Base-by-base conservation (phyloP, 352 stramenopile species). In the Pilasporangium apinafurcum region DNA sequence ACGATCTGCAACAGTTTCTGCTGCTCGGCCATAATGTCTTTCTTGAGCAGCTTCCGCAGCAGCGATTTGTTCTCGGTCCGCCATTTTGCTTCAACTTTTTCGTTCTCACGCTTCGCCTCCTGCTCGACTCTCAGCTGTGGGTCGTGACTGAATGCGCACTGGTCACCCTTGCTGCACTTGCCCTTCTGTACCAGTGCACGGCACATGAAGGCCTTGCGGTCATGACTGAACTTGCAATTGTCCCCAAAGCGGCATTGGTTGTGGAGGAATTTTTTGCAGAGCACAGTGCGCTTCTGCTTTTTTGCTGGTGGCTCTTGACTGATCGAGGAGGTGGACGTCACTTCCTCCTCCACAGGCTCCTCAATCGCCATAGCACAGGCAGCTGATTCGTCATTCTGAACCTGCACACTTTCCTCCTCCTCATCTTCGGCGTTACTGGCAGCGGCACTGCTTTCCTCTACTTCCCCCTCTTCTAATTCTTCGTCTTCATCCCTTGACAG, bases 1-100 rank as follows among this genome's bases (percentile, higher is more conserved):
- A 89, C 71, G 56, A 88, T 73, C 56, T 92, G 72, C 39, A 92
- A 64, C 58, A 90, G 82, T 40, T 84, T 74, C 29, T 55, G 51
- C 54, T 89, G 76, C 62, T 92, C 80, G 12, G 62, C 41, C 42
- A 61, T 47, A 18, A 92, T 69, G 50, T 92, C 77, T 24, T 75
- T 84, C 18, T 80, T 57, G 26, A 92, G 64, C 38, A 92, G 44
- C 48, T 87, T 86, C 30, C 78, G 73, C 43, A 92, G 43, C 18
- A 92, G 59, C 22, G 80, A 89, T 16, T 63, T 68, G 16, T 83
- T 61, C 37, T 87, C 75, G 2, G 54, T 65, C 50, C 70, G 76
- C 64, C 75, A 86, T 47, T 84, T 58, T 44, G 76, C 62, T 25
- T 87, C 73, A 9, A 64, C 65, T 16, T 43, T 41, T 27, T 27